Percentiles rank a stretch among this genome's conserved stretches.
These are phyloP conservation scores for Lactifluus pinguis DNA, from an alignment of 768 basidiomycete genomes.

Conservation along the genomic window DNA sequence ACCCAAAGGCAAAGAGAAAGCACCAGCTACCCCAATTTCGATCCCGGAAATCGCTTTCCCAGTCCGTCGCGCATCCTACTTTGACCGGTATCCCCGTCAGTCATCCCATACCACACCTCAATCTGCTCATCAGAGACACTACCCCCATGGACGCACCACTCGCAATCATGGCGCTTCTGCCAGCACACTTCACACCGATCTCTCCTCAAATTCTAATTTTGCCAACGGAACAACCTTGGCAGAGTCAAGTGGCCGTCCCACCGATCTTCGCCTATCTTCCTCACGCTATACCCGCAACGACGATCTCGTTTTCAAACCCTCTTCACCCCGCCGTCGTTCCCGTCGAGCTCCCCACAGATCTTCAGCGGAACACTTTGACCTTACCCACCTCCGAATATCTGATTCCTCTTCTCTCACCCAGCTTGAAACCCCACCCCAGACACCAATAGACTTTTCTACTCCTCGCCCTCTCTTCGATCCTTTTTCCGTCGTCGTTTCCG, in stretches of 20 bases:
- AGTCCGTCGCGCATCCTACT: slow-evolving; percentile 20
- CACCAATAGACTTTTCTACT: slow-evolving; percentile 45
- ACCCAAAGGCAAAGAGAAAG: slow-evolving; percentile 28
- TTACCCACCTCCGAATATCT: slow-evolving; percentile 40
- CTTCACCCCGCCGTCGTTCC: slow-evolving; percentile 10
- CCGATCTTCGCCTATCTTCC: slow-evolving; percentile 1
- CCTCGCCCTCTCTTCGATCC: slow-evolving; percentile 23
- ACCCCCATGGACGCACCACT: neutral
- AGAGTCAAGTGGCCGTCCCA: neutral
- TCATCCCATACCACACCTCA: slow-evolving; percentile 31
- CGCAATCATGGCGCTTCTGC: slow-evolving; percentile 1
- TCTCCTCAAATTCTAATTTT: slow-evolving; percentile 15
- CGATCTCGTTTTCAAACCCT: slow-evolving; percentile 9
- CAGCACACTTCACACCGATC: slow-evolving; percentile 6
- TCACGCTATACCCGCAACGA: neutral
- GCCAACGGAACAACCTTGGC: neutral
- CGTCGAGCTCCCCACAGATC: slow-evolving; percentile 9
- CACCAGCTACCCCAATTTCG: neutral
- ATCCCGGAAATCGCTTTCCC: slow-evolving; percentile 15
- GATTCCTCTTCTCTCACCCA: slow-evolving; percentile 55
- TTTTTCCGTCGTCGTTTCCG: slow-evolving; percentile 57
- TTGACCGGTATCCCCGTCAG: slow-evolving; percentile 39
- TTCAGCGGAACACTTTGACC: slow-evolving; percentile 6
- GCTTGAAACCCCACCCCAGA: slow-evolving; percentile 65
- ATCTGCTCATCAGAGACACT: neutral